Conservation (phyloP, 2,329 filamentous ascomycete genomes). For the Alternaria incomplexa region DNA sequence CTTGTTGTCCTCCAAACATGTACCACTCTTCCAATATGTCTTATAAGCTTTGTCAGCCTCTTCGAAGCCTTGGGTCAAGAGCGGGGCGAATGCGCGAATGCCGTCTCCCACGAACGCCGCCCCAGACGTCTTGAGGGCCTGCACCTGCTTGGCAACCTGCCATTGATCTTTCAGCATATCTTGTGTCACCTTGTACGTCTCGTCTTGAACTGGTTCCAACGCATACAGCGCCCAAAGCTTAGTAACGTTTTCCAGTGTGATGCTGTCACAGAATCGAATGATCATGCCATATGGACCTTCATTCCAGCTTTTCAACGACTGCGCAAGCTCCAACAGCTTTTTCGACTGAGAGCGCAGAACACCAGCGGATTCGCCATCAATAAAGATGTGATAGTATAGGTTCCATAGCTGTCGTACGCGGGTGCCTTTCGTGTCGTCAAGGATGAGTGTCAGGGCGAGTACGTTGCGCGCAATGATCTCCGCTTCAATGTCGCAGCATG, state of each 20-base stretch:
- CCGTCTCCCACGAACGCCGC: background rate
- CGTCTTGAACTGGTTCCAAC: background rate
- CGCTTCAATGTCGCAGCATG: background rate
- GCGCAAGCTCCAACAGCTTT: background rate
- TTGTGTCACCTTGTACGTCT: background rate
- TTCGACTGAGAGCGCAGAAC: conserved; percentile 3
- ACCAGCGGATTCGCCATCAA: background rate
- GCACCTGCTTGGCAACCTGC: background rate
- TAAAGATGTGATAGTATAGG: background rate
- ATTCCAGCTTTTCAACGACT: background rate
- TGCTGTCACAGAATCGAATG: background rate
- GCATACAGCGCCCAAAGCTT: background rate
- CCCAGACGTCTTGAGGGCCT: background rate
- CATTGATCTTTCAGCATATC: background rate
- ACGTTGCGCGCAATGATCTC: background rate
- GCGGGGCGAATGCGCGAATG: background rate
- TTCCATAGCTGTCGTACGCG: background rate
- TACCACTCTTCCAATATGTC: background rate
- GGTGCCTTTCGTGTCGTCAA: background rate
- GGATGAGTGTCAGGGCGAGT: background rate
- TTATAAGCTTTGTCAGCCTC: background rate
- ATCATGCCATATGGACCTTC: conserved; percentile 36
- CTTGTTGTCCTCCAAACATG: background rate
- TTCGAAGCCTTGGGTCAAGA: background rate
- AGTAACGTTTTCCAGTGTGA: background rate